Percentiles rank a stretch among this genome's conserved stretches.
Conservation (phyloP, 2,329 filamentous ascomycete genomes). For the Cercospora zeina region DNA sequence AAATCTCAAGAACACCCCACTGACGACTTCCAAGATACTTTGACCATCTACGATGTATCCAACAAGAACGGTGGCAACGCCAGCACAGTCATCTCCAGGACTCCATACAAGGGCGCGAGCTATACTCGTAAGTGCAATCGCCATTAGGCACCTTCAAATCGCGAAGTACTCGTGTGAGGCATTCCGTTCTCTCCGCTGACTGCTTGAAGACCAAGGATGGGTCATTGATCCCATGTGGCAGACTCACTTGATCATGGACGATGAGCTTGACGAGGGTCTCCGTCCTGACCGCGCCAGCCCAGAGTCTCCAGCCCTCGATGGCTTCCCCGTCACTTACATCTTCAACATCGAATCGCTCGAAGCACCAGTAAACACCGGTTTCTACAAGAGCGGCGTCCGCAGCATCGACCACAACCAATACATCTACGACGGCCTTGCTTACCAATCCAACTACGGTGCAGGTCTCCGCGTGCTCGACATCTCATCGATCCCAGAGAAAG, state of each 20-base stretch:
- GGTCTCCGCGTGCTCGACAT: conserved; percentile 43
- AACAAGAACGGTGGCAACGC: conserved; percentile 42
- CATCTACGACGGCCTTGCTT: conserved; percentile 42
- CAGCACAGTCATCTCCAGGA: conserved; percentile 50
- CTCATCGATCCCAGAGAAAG: conserved; percentile 44
- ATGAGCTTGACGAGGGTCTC: conserved; percentile 56
- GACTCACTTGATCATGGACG: conserved; percentile 54
- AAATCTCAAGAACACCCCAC: no score
- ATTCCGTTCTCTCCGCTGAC: not conserved
- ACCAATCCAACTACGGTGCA: conserved; percentile 44
- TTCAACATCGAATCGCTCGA: conserved; percentile 52
- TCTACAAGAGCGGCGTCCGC: conserved; percentile 42
- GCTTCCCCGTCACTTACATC: conserved; percentile 54
- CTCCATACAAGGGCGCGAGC: conserved; percentile 50
- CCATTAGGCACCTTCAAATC: no score
- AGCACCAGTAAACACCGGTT: conserved; percentile 45
- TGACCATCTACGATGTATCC: conserved; percentile 51
- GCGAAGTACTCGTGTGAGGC: not conserved
- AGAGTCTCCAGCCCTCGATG: conserved; percentile 39
- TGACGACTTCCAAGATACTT: conserved; percentile 39
- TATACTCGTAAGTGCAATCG: conserved; percentile 46
- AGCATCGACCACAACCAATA: conserved; percentile 49
- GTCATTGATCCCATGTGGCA: conserved; percentile 50
- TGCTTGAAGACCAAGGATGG: conserved; percentile 51
- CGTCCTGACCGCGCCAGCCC: conserved; percentile 41